These are phyloP conservation scores for Powellomyces hirtus DNA, from an alignment of 192 early-diverging fungal species.

Conservation along the genomic window DNA sequence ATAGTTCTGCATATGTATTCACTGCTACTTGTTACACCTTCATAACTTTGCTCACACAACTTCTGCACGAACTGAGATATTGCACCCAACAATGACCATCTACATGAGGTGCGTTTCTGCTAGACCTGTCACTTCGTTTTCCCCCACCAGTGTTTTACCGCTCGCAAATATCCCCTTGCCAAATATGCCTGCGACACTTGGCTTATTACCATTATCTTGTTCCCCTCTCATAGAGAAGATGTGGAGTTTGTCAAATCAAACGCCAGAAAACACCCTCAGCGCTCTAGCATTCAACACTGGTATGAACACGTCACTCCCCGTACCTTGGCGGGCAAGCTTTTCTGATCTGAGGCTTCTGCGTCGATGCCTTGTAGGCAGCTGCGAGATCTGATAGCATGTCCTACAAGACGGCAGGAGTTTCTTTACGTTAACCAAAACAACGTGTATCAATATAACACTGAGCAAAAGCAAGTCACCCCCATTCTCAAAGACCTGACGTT, in stretches of 20 bases:
- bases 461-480: constrained; percentile 52
- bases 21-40: no score
- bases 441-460: constrained; percentile 63
- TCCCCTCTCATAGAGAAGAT: constrained; percentile 46
- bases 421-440: constrained; percentile 75
- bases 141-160: not conserved
- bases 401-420: constrained; percentile 68
- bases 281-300: constrained; percentile 93
- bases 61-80: no score
- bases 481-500: constrained; percentile 74
- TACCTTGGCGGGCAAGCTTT: not conserved
- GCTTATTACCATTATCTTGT: not conserved
- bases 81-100: constrained; percentile 19
- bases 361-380: constrained; percentile 69
- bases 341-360: not conserved
- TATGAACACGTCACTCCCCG: constrained; percentile 23
- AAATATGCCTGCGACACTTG: not conserved
- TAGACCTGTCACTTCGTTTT: not conserved
- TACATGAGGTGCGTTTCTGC: constrained; percentile 9
- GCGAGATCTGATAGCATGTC: constrained; percentile 82
- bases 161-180: not conserved
- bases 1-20: no score
- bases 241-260: constrained; percentile 69
- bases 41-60: no score
- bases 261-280: constrained; percentile 69